Evolutionary conservation across 169 alveolate species (phyloP).

Genomic region (Cryptosporidium sp.): DNA sequence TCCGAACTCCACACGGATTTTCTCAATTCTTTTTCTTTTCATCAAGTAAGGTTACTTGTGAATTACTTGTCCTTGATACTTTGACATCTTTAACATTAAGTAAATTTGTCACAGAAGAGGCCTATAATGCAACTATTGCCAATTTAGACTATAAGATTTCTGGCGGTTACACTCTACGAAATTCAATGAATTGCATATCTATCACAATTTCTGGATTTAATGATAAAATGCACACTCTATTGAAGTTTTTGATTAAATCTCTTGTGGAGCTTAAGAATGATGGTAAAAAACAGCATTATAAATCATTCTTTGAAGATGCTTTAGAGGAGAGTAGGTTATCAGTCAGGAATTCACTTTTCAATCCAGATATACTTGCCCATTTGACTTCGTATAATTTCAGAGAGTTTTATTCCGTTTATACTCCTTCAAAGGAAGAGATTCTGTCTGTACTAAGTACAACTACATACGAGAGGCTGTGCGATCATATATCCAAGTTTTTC

Average conservation of each 20-base stretch:
- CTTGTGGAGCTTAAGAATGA: conserved; percentile 23
- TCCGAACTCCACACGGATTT: conserved; percentile 52
- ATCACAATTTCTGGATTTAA: conserved; percentile 57
- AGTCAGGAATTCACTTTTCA: conserved; percentile 30
- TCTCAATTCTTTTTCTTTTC: conserved; percentile 51
- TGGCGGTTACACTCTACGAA: conserved; percentile 20
- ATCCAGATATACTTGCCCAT: conserved; percentile 53
- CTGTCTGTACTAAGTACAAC: not conserved
- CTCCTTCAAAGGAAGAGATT: conserved; percentile 62
- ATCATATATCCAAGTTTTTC: conserved; percentile 21
- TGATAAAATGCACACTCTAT: conserved; percentile 32
- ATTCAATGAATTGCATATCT: conserved; percentile 46
- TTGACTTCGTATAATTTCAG: conserved; percentile 31
- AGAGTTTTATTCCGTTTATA: conserved; percentile 47
- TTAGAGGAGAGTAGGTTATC: conserved; percentile 16
- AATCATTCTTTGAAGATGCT: conserved; percentile 51
- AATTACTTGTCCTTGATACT: conserved; percentile 20
- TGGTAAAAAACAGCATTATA: not conserved
- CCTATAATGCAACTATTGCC: conserved; percentile 56
- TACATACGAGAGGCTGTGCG: conserved; percentile 21
- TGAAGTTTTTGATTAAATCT: conserved; percentile 22
- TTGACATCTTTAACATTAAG: conserved; percentile 30
- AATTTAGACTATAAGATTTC: conserved; percentile 51
- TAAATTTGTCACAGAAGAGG: conserved; percentile 43
- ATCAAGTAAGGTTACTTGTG: conserved; percentile 21